phyloP scores from a whole-genome alignment of 2,329 filamentous ascomycete species.

The Pseudogymnoascus sp. region DNA sequence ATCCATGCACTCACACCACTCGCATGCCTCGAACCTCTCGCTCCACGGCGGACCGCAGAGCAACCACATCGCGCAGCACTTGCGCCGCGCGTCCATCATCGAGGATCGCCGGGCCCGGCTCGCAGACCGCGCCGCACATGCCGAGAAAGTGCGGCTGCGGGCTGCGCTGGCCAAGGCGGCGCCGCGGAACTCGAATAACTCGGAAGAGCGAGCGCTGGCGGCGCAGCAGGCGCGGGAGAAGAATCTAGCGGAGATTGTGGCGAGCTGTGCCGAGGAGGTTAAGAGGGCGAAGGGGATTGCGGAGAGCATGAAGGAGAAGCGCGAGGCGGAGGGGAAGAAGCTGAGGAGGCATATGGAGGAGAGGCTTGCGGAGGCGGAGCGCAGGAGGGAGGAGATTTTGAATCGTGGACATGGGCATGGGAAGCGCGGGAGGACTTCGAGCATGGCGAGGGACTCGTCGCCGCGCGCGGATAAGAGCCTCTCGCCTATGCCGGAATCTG shows the following conservation, averaged over 20 bases:
- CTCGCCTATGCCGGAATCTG: conserved; percentile 40
- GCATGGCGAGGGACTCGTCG: conserved; percentile 32
- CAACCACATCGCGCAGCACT: conserved; percentile 69
- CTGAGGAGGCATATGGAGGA: conserved; percentile 70
- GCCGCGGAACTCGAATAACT: conserved; percentile 53
- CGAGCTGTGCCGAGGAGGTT: conserved; percentile 74
- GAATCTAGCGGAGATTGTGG: conserved; percentile 73
- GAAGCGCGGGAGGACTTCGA: conserved; percentile 46
- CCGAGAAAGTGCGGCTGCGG: conserved; percentile 70
- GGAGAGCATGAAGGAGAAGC: conserved; percentile 71
- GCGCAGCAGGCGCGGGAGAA: conserved; percentile 71
- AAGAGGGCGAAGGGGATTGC: conserved; percentile 75
- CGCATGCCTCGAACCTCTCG: conserved; percentile 33
- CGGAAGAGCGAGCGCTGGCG: conserved; percentile 68
- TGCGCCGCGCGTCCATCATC: conserved; percentile 71
- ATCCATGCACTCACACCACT: conserved; percentile 47
- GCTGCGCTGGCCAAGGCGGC: conserved; percentile 66
- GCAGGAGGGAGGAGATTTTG: conserved; percentile 56
- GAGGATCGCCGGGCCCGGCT: conserved; percentile 72
- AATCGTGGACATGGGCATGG: conserved; percentile 38
- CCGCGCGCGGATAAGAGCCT: conserved; percentile 40
- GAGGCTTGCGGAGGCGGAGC: conserved; percentile 68
- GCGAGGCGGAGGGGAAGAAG: conserved; percentile 63
- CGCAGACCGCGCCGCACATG: conserved; percentile 71
- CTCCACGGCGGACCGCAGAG: conserved; percentile 53